Evolutionary conservation across 2,329 filamentous ascomycete genomes (phyloP), one percentile per base, ranked within the genome.

Genomic region (Colletotrichum simmondsii): DNA sequence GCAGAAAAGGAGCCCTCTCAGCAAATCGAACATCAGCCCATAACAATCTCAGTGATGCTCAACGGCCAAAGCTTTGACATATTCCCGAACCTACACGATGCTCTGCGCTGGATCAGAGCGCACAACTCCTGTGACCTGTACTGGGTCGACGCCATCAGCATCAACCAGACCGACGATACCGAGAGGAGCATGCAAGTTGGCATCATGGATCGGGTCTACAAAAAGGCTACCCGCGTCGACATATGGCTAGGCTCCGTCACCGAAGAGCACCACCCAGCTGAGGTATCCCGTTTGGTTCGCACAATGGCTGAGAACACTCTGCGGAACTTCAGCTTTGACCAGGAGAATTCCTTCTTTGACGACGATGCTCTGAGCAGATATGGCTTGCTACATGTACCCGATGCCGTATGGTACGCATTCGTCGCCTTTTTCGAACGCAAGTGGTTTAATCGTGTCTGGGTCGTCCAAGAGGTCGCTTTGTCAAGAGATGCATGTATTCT

Each of bases 171-270:
- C 12, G 73, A 75, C 4, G 52, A 70, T 2, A 53, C 19, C 11
- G 71, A 75, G 53, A 53, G 73, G 19, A 57, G 66, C 6, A 52
- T 65, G 3, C 73, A 75, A 49, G 71, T 75, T 3, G 61, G 54
- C 24, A 74, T 75, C 35, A 75, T 75, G 74, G 74, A 75, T 26
- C 71, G 67, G 12, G 63, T 74, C n/a, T 75, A 75, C 52, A 75
- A 71, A 46, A 12, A 59, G 24, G 73, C 74, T n/a, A 35, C 56
- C 16, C 68, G 63, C 19, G 74, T 75, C 49, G 67, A 70, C 22
- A 65, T 75, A n/a, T 75, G 74, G 74, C 66, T 75, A 16, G 73
- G 74, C 16, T 60, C 49, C 24, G 62, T 68, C 19, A 56, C 61
- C 1, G 52, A 66, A 2, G 65, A 70, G 22, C 52, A 71, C 32